Evolutionary conservation across 257 asterid genomes (phyloP).

Genomic region (Solanum paucissectum): DNA sequence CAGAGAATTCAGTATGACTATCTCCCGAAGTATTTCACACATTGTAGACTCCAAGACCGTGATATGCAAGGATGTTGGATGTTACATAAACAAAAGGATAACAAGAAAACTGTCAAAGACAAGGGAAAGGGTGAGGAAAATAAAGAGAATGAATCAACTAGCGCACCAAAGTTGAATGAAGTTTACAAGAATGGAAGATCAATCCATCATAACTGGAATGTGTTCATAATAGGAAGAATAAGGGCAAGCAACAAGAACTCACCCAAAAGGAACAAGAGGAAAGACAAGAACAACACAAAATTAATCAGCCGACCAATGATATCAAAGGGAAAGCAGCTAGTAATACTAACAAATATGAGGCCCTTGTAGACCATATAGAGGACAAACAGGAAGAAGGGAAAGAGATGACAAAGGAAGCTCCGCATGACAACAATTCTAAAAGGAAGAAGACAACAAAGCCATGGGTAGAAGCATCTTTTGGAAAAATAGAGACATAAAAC

Average conservation of each 20-base stretch:
- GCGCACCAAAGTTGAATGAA: not conserved
- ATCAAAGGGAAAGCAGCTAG: not conserved
- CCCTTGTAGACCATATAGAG: not conserved
- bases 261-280: not conserved
- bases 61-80: not conserved
- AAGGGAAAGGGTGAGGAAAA: not conserved
- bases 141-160: not conserved
- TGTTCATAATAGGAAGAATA: not conserved
- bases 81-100: not conserved
- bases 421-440: not conserved
- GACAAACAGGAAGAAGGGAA: not conserved
- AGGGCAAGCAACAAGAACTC: not conserved
- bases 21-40: not conserved
- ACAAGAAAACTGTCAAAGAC: not conserved
- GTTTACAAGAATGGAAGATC: not conserved
- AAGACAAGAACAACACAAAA: not conserved
- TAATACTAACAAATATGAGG: not conserved
- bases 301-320: not conserved
- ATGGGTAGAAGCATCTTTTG: not conserved
- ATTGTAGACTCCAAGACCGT: not conserved
- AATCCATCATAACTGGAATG: not conserved
- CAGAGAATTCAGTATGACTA: not conserved
- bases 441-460: not conserved
- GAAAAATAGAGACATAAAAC: not conserved
- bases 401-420: not conserved